phyloP scores from a whole-genome alignment of 257 asterid genomes.

The Cordia subcordata region DNA sequence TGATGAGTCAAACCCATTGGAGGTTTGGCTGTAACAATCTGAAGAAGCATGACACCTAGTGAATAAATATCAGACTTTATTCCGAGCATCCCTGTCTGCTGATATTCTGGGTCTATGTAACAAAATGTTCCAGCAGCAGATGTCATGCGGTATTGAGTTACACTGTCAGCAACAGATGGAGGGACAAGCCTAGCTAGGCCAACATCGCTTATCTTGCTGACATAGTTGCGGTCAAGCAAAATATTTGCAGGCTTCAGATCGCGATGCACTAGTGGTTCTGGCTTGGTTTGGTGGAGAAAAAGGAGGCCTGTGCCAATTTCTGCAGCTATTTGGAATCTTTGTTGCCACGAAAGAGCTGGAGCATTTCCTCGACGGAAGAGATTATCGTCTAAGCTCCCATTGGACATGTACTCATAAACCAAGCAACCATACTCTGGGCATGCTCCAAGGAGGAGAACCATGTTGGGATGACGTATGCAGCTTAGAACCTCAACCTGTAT shows the following conservation, averaged over 20 bases:
- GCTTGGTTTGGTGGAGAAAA: constrained; percentile 91
- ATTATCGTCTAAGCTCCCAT: constrained; percentile 88
- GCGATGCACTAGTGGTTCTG: constrained; percentile 89
- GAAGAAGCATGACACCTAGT: constrained; percentile 80
- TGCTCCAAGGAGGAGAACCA: constrained; percentile 97
- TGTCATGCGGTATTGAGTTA: constrained; percentile 90
- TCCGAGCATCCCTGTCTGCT: constrained; percentile 91
- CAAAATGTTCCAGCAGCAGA: constrained; percentile 95
- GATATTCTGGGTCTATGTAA: constrained; percentile 91
- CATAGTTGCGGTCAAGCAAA: constrained; percentile 79
- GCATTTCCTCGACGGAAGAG: constrained; percentile 57
- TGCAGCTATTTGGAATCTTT: constrained; percentile 80
- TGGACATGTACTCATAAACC: constrained; percentile 87
- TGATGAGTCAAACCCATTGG: constrained; percentile 93
- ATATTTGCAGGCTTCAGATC: constrained; percentile 88
- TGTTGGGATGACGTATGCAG: constrained; percentile 89
- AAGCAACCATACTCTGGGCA: constrained; percentile 96
- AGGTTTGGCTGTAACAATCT: constrained; percentile 68
- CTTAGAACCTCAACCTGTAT: constrained; percentile 87
- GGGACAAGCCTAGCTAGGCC: constrained; percentile 95
- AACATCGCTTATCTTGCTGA: constrained; percentile 89
- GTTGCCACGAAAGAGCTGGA: constrained; percentile 78
- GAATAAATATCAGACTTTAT: constrained; percentile 82
- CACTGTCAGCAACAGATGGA: constrained; percentile 79
- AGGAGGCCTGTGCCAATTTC: constrained; percentile 86